Conservation (phyloP, 2,329 filamentous ascomycete genomes). For the Ophiostoma tasmaniense region DNA sequence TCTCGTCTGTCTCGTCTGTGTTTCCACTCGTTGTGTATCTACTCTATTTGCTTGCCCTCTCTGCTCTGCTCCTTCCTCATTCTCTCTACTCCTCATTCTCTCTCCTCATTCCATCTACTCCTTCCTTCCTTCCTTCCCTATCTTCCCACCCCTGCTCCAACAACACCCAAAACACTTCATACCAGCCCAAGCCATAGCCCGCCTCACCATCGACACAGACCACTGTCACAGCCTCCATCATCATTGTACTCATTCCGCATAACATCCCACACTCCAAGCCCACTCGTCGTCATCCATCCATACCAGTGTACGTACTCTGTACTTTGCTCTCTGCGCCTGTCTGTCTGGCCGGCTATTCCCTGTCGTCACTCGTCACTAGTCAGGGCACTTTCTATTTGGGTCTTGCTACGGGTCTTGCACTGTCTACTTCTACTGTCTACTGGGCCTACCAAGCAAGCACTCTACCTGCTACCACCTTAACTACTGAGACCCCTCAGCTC, state of each 20-base stretch:
- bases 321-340: neutral
- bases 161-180: neutral
- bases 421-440: neutral
- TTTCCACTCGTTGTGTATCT: neutral
- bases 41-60: neutral
- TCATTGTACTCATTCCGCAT: neutral
- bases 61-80: neutral
- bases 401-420: neutral
- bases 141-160: neutral
- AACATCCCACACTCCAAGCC: neutral
- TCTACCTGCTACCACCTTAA: neutral
- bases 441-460: neutral
- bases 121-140: too few species aligned
- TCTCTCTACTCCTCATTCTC: neutral
- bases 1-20: conserved; percentile 4
- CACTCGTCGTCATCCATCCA: conserved; percentile 6
- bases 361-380: conserved; percentile 7
- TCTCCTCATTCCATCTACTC: too few species aligned
- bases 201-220: neutral
- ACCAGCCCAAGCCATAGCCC: neutral
- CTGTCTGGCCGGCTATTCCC: neutral
- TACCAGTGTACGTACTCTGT: neutral
- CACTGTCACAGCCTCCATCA: neutral
- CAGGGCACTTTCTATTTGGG: conserved; percentile 2
- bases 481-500: neutral